Evolutionary conservation across 345 rosid species (phyloP), one percentile per base, ranked within the genome.

Genomic region (Carallia pectinifolia): DNA sequence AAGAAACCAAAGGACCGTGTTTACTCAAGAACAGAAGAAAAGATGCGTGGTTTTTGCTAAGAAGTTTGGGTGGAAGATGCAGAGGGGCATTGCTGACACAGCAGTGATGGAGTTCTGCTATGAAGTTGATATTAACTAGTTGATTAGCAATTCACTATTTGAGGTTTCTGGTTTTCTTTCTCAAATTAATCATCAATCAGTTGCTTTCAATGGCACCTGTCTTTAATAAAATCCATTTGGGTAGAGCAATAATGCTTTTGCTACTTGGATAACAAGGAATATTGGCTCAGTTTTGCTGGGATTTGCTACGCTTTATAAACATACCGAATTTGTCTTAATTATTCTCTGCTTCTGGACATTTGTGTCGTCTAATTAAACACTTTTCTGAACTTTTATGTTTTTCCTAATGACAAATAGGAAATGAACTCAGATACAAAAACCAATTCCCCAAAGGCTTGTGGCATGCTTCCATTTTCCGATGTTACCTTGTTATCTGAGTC

Each of bases 41-140:
- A 81, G 83, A 89, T 91, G 96, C 71, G 67, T 31, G 70, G 33
- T 9, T 89, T 23, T 89, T 56, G 97, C 97, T 4, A 93, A 87
- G 74, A 80, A 78, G 74, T 69, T 84, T 4, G 93, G 96, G 27
- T 92, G 97, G 97, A 88, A 65, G 74, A 83, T 92, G 87, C 79
- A 73, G 69, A 85, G 78, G 62, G 77, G 76, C 13, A 56, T 10
- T 1, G 88, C 85, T 54, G 88, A 85, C 52, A 90, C 86, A 64
- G 50, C 68, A 29, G 80, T 84, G 71, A 77, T 77, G 61, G 81
- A 79, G 10, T 84, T 91, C 48, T 91, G 97, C 80, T 63, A 60
- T 17, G 91, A 86, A 47, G 73, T 83, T 68, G 89, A 40, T 40
- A 40, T 10, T 40, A 40, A 40, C 48, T 40, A 12, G 13, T 40